Evolutionary conservation across 2,329 filamentous ascomycete genomes (phyloP), one percentile per base, ranked within the genome.

Genomic region (Cladorrhinum sp.): DNA sequence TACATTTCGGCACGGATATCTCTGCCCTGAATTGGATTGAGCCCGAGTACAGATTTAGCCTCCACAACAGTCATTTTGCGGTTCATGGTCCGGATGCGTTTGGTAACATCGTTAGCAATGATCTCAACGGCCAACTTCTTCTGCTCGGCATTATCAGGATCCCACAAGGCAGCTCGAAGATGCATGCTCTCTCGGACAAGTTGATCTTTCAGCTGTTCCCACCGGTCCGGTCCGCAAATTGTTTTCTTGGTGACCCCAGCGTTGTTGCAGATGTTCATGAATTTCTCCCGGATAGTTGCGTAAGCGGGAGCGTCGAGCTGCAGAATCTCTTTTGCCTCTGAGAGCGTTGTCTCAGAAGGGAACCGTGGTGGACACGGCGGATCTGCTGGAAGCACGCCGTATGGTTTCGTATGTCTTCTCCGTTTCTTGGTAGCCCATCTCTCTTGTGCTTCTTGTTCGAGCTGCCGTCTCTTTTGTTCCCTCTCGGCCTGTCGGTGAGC

Each of bases 41-140:
- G 62, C 0, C 76, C 76, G 12, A 82, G 69, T 1, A 74, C 66
- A 16, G 89, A 90, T 72, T 92, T 93, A 3, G 89, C 90, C 61
- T 92, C 87, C 1, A 85, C 82, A 50, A 93, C 83, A 0, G 85
- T 87, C 81, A 93, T 86, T n/a, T 83, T 79, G 32, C 79, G 81
- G 53, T 86, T 83, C 60, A 85, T 71, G 12, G 85, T 68, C 18
- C 91, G 85, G 79, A 93, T 87, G 20, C 89, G 81, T 74, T 95
- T 95, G 1, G 90, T 93, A 27, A 93, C 89, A 74, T 93, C 90
- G 25, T 85, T 88, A 69, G 89, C 92, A 23, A 96, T 87, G 50
- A 92, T 83, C 71, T 96, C 91, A 4, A 96, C 77, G 0, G 90
- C 89, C 50, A 91, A 78, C 38, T 81, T 81, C 70, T 87, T 90